Base-by-base conservation (phyloP, 768 basidiomycete genomes). In the Tricholomella constricta region DNA sequence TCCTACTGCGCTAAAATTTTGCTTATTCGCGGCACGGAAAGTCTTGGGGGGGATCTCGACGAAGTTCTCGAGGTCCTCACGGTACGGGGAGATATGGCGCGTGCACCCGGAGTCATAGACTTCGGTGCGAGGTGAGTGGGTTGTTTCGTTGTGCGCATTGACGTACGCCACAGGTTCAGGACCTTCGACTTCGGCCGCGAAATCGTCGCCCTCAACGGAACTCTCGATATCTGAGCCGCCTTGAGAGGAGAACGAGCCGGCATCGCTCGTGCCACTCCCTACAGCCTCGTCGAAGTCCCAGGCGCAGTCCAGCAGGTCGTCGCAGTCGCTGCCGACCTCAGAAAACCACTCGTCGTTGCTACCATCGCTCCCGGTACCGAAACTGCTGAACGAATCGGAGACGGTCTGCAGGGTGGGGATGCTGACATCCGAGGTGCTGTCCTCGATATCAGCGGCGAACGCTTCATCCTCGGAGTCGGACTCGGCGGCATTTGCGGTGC, bases 1-100 rank as follows among this genome's bases (percentile, higher is more conserved):
- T 6, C 69, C 66, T 9, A 59, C 52, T 7, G 69, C 70, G 25
- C 50, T 61, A 57, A 74, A 75, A 6, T 40, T 49, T 22, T 67
- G 51, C 23, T 68, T 65, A 43, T n/a, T n/a, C n/a, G n/a, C n/a
- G n/a, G n/a, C n/a, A n/a, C n/a, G n/a, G n/a, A n/a, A n/a, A n/a
- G n/a, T n/a, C n/a, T n/a, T n/a, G n/a, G n/a, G n/a, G n/a, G n/a
- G n/a, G n/a, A n/a, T n/a, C n/a, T n/a, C n/a, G 5, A 35, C 37
- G 52, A 64, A 64, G 34, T 60, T 66, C 19, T 54, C 34, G 51
- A 71, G 63, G 25, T 62, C 46, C 22, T 57, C 60, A 48, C 54
- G 56, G 51, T 60, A 62, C 2, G 62, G 62, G 12, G 65, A 57
- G 43, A 66, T 58, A 51, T 66, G 63, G 12, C 51, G 31, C 1